Evolutionary conservation across 306 rosid species (phyloP), one percentile per base, ranked within the genome.

Genomic region (Trifolium pratense): DNA sequence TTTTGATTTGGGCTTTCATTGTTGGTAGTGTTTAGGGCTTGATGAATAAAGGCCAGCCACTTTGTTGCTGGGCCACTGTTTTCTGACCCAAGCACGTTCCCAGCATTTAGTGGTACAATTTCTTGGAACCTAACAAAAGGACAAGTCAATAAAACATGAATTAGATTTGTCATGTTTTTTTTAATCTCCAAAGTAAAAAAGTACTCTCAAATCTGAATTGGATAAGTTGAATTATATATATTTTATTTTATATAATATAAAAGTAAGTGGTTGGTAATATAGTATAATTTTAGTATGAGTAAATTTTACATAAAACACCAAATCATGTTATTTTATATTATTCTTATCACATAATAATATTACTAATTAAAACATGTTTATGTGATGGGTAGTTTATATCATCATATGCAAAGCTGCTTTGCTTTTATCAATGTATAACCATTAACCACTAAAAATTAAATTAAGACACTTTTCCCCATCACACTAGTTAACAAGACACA

Each of bases 41-140:
- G 64, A 1, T 70, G 61, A 75, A 94, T 91, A 5, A 91, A 86
- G 10, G 70, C 32, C n/a, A 91, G 58, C 99, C 99, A 94, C 40
- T 85, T 90, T 63, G 82, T 79, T 4, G 95, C 89, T 0, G 99
- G 96, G 2, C 87, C 96, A 61, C 78, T 74, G 74, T 94, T 96
- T 71, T 91, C 96, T 0, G 93, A 90, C 21, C 96, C 99, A 40
- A 94, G 84, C 36, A 94, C 96, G 56, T 94, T 94, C 20, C 93
- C 95, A 0, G 99, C 90, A 12, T 89, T 94, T 29, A 94, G 79
- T 43, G 97, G 99, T 14, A 94, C 99, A 4, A 94, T 87, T 86
- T 94, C 99, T 79, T 94, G 96, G 80, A 91, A 94, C 89, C 98
- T 93, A 65, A 37, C 2, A 12, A 11, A 34, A 32, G n/a, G 2